Percentiles rank a stretch among this genome's conserved stretches.
Conservation (phyloP, 2,329 filamentous ascomycete genomes). For the Claviceps citrina region DNA sequence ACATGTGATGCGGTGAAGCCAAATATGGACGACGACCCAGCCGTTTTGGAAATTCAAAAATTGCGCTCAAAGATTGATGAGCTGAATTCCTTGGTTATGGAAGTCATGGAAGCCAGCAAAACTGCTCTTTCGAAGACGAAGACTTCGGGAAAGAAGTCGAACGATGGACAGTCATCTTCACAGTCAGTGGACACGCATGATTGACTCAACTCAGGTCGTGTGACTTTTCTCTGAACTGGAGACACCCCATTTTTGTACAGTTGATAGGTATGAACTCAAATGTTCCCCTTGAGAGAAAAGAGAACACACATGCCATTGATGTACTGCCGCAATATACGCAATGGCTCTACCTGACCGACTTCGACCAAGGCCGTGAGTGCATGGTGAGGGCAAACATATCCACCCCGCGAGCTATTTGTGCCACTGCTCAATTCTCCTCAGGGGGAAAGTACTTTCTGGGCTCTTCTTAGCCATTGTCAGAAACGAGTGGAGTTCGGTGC, state of each 20-base stretch:
- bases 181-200: neutral
- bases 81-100: constrained; percentile 33
- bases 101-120: constrained; percentile 19
- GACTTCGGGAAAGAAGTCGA: neutral
- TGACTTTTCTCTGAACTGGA: neutral
- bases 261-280: neutral
- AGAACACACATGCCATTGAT: neutral
- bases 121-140: neutral
- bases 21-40: constrained; percentile 66
- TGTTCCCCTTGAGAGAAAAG: neutral
- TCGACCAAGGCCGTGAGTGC: neutral
- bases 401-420: too few relatives aligned
- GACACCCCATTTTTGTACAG: neutral
- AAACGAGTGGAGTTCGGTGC: neutral
- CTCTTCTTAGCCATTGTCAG: neutral
- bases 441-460: constrained; percentile 15
- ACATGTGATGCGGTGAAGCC: constrained; percentile 60
- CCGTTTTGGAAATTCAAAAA: constrained; percentile 52
- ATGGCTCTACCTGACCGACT: neutral
- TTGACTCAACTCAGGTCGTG: too few relatives aligned
- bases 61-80: constrained; percentile 43
- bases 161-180: neutral
- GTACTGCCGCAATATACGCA: neutral
- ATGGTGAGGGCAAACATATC: too few relatives aligned
- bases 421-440: neutral